Evolutionary conservation across 345 rosid genomes (phyloP).

Genomic region (Euphorbia pulcherrima): DNA sequence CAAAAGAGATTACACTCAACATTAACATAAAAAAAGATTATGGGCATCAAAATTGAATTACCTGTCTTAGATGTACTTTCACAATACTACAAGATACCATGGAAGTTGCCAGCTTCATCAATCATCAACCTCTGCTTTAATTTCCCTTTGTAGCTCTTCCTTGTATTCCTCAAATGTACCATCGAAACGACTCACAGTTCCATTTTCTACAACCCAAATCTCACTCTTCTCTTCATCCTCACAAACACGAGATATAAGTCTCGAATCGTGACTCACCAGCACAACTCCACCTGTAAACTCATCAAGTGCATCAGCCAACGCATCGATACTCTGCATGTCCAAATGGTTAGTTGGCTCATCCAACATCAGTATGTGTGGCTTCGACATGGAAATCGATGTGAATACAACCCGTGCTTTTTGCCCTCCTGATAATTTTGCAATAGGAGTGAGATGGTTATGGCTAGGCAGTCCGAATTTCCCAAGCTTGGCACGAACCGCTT

Average conservation of each 20-base stretch:
- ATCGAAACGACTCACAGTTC: slow-evolving; percentile 41
- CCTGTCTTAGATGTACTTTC: not conserved
- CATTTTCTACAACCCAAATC: slow-evolving; percentile 89
- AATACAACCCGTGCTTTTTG: slow-evolving; percentile 91
- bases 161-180: slow-evolving; percentile 25
- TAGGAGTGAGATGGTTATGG: slow-evolving; percentile 86
- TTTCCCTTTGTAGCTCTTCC: slow-evolving; percentile 21
- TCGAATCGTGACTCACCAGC: slow-evolving; percentile 86
- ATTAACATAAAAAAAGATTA: too few relatives aligned
- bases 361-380: slow-evolving; percentile 76
- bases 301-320: slow-evolving; percentile 84
- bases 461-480: slow-evolving; percentile 93
- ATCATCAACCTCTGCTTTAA: slow-evolving; percentile 23
- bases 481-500: slow-evolving; percentile 90
- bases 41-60: not conserved
- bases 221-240: slow-evolving; percentile 81
- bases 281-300: slow-evolving; percentile 92
- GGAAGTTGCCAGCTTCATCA: slow-evolving; percentile 10
- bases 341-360: slow-evolving; percentile 96
- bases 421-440: slow-evolving; percentile 83
- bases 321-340: slow-evolving; percentile 97
- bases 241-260: slow-evolving; percentile 84
- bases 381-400: slow-evolving; percentile 89
- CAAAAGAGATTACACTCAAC: not conserved
- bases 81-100: not conserved